Evolutionary conservation across 2,329 filamentous ascomycete genomes (phyloP), one percentile per base, ranked within the genome.

Genomic region (Trichoderma sp.): DNA sequence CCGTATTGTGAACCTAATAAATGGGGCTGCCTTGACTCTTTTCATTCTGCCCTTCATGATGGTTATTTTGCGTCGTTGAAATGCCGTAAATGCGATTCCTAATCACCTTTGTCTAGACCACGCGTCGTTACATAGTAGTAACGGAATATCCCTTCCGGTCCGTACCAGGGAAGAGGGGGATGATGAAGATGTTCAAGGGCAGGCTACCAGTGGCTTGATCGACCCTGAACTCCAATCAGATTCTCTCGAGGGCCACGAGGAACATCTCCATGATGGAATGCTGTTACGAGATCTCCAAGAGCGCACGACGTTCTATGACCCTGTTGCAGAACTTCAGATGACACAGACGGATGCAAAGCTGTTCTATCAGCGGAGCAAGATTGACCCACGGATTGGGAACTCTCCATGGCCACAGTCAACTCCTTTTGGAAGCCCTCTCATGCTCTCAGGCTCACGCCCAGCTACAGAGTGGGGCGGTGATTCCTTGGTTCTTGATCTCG

Each of bases 341-440:
- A 97, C 92, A 78, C 94, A 97, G 81, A 91, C 93, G 30, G 96
- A 99, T 80, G 93, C 95, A 72, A 98, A 97, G 82, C 88, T 98
- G 74, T 97, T 98, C 84, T 99, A 97, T 81, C 95, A 98, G 83
- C 88, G 93, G 75, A 94, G 93, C 81, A 93, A 94, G 81, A 85
- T 91, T 71, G 92, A 91, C 73, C 70, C 78, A 77, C 75, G 85
- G 80, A 76, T 75, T 75, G 64, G 76, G 71, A 81, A 75, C 72
- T 80, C 76, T 71, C 79, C 75, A 71, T 84, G 82, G 79, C 80
- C 79, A 68, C 83, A 85, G 63, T 74, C 78, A 53, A 85, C 84
- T 13, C 83, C 85, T 11, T 81, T 83, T 23, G 82, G 80, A 15
- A 88, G 87, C 72, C 86, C 87, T 13, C 74, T 82, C 62, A 80